Percentiles rank a stretch among this genome's conserved stretches.
These are phyloP conservation scores for Candida anutae DNA, from an alignment of 1,139 yeast species.

Conservation along the genomic window DNA sequence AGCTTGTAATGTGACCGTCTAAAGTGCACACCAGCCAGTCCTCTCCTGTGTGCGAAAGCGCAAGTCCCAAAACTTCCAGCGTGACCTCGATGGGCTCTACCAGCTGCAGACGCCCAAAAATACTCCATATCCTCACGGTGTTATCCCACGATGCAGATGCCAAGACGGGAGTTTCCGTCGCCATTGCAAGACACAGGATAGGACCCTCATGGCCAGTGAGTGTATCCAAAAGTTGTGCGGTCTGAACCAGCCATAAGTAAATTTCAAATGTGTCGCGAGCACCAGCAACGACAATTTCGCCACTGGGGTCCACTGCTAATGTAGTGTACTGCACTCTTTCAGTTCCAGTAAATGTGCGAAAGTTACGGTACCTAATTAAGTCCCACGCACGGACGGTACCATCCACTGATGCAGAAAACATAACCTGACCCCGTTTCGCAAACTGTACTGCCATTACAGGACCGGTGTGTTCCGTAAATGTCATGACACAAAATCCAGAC, in stretches of 20 bases:
- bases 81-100: constrained; percentile 86
- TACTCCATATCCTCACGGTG: constrained; percentile 87
- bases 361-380: constrained; percentile 83
- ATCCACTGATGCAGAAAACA: constrained; percentile 86
- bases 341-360: constrained; percentile 89
- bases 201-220: constrained; percentile 96
- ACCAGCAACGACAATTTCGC: constrained; percentile 95
- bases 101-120: constrained; percentile 75
- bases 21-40: constrained; percentile 83
- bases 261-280: constrained; percentile 85
- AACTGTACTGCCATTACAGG: constrained; percentile 85
- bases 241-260: constrained; percentile 96
- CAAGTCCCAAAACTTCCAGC: constrained; percentile 78
- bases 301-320: constrained; percentile 94
- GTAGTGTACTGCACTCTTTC: constrained; percentile 81
- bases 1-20: constrained; percentile 80
- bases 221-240: constrained; percentile 82
- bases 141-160: constrained; percentile 98
- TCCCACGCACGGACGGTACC: constrained; percentile 99
- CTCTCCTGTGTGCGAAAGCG: constrained; percentile 88
- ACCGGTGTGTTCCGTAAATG: constrained; percentile 86
- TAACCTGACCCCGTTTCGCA: constrained; percentile 80
- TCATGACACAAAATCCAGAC: constrained; percentile 88
- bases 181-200: constrained; percentile 79
- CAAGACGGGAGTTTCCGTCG: constrained; percentile 65